These are phyloP conservation scores for Globisporangium irregulare DNA, from an alignment of 352 stramenopile species.

Conservation along the genomic window DNA sequence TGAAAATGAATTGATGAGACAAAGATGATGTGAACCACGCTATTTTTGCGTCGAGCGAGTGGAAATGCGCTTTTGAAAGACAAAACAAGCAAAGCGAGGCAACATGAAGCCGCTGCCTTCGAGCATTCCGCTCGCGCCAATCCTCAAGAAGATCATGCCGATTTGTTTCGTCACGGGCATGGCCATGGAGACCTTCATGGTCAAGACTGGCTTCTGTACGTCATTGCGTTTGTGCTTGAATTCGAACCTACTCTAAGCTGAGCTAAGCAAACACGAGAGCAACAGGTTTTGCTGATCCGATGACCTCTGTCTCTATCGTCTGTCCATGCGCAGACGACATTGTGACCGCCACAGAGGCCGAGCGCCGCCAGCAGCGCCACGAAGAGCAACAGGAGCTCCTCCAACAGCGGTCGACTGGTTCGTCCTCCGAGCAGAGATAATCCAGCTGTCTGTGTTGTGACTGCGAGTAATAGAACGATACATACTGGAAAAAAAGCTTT, in stretches of 20 bases:
- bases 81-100: slow-evolving; percentile 7
- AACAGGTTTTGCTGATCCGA: not conserved
- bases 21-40: slow-evolving; percentile 6
- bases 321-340: slow-evolving; percentile 64
- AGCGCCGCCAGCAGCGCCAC: slow-evolving; percentile 60
- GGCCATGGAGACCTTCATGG: slow-evolving; percentile 87
- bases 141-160: slow-evolving; percentile 82
- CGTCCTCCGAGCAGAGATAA: slow-evolving; percentile 9
- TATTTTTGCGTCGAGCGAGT: not conserved
- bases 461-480: slow-evolving; percentile 12
- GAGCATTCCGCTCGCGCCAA: slow-evolving; percentile 58
- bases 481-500: not conserved
- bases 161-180: slow-evolving; percentile 83
- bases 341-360: slow-evolving; percentile 72
- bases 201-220: slow-evolving; percentile 88
- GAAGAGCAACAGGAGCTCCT: slow-evolving; percentile 53
- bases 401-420: slow-evolving; percentile 2
- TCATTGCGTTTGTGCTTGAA: not conserved
- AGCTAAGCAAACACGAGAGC: not conserved
- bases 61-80: slow-evolving; percentile 2
- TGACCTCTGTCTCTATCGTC: not conserved
- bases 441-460: not conserved
- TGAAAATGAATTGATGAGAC: not conserved
- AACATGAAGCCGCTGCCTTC: slow-evolving; percentile 25
- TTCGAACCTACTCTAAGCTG: not conserved